phyloP scores from a whole-genome alignment of 306 rosid species.

The Trifolium dubium region DNA sequence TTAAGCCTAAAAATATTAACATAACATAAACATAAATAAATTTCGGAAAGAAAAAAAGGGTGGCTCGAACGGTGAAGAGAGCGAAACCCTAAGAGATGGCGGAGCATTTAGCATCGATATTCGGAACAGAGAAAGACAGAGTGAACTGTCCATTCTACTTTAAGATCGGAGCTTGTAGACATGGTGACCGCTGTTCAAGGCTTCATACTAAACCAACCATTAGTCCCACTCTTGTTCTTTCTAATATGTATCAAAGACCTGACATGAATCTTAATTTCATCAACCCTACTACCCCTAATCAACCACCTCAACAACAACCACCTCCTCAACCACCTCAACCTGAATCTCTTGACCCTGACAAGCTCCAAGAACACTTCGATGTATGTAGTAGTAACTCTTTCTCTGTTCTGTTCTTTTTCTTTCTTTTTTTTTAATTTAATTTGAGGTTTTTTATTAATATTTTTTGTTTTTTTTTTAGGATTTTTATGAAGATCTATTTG shows the following conservation, averaged over 20 bases:
- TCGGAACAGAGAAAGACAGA: slow-evolving; percentile 96
- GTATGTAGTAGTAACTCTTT: background rate
- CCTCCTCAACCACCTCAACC: slow-evolving; percentile 44
- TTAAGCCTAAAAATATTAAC: background rate
- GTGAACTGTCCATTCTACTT: slow-evolving; percentile 98
- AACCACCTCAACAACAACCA: slow-evolving; percentile 43
- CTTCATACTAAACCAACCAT: slow-evolving; percentile 96
- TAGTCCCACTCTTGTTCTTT: slow-evolving; percentile 92
- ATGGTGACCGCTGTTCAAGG: slow-evolving; percentile 96
- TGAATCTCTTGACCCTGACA: slow-evolving; percentile 79
- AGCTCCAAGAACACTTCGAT: slow-evolving; percentile 90
- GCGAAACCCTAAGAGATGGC: slow-evolving; percentile 54
- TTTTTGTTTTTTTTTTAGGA: slow-evolving; percentile 44
- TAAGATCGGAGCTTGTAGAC: slow-evolving; percentile 99
- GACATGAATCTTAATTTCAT: slow-evolving; percentile 48
- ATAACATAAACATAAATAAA: background rate
- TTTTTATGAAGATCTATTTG: slow-evolving; percentile 93
- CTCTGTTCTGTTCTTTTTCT: too few relatives aligned
- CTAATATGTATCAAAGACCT: slow-evolving; percentile 97
- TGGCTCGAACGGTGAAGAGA: background rate
- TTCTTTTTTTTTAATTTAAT: too few relatives aligned
- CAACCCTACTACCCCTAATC: slow-evolving; percentile 47
- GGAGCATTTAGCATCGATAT: slow-evolving; percentile 98
- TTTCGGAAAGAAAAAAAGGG: background rate
- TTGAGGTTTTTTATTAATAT: background rate